Base-by-base conservation (phyloP, 495 filamentous ascomycete genomes). In the Penicillium cataractarum region DNA sequence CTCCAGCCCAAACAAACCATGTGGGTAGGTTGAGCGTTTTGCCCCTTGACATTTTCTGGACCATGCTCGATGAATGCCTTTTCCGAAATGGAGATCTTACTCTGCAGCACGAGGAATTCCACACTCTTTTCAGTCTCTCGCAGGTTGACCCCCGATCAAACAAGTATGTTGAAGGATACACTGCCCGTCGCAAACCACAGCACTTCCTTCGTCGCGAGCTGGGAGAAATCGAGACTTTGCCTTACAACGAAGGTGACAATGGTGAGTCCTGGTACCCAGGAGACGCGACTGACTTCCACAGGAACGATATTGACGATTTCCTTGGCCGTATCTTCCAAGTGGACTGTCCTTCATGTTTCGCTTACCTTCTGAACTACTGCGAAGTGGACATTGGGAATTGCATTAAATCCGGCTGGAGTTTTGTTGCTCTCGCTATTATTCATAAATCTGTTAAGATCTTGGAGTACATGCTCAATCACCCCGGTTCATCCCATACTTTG, bases 301-400 rank as follows among this genome's bases (percentile, higher is more conserved):
- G n/a, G n/a, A 22, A 59, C 0, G 57, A 37, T 3, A 24, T 22
- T 37, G 31, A 33, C 4, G 51, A 54, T 37, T 35, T 54, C n/a
- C 51, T 54, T 21, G 31, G 29, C 2, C 17, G 31, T 2, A 31
- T 54, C 32, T 61, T 70, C 24, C 22, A 33, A 9, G 65, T 55
- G 5, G 65, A 66, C 31, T 66, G 65, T 40, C 35, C 49, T 2
- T 35, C 53, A 0, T 70, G 67, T 22, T 63, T 63, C 22, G 48
- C 64, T 1, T 55, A 44, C 6, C 24, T 70, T 13, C 37, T 59
- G 22, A 24, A 35, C 3, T 27, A 40, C 12, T 56, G 37, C 15
- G 27, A 12, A 6, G 8, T 58, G 2, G 24, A 48, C 8, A 27
- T 35, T n/a, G 26, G 32, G 39, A 32, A 51, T 19, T 62, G 55